Base-by-base conservation (phyloP, 768 basidiomycete genomes). In the Pulveroboletus frians region DNA sequence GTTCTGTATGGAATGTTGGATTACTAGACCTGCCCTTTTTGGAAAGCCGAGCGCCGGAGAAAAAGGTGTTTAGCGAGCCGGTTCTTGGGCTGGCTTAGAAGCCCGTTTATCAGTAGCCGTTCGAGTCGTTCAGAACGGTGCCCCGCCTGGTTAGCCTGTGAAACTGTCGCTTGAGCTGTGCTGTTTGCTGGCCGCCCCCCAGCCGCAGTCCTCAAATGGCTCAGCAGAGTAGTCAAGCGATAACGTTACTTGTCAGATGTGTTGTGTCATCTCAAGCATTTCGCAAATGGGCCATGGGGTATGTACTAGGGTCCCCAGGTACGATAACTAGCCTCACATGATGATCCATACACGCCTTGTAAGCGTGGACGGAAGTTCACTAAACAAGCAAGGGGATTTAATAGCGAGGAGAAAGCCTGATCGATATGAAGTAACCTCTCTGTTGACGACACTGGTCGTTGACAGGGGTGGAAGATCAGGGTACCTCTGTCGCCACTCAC, bases 1-100 rank as follows among this genome's bases (percentile, higher is more conserved):
- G 49, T 63, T 63, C 62, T 62, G 47, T 46, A 15, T 59, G 44
- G 63, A 65, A 64, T 53, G 58, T 41, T 17, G 43, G 13, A 61
- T 53, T 57, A 50, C 46, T 53, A 13, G 31, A 54, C 55, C 18
- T 56, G 44, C 62, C 49, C 3, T 38, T 43, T 54, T 47, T 20
- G 57, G 63, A 21, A 47, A n/a, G 17, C 14, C 3, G 18, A 29
- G 37, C n/a, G 21, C n/a, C 29, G 11, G 14, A 27, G n/a, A 26
- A 13, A 39, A 23, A 23, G 5, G 15, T 21, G 43, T 35, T 36
- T 32, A 2, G 5, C 27, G 10, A 17, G 40, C 27, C 7, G 4
- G 40, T 18, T 14, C 17, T 17, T 18, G 6, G 17, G 9, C n/a
- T 41, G 39, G 15, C 14, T 40, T 17, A 15, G 14, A 21, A 13